phyloP scores from a whole-genome alignment of 352 stramenopile genomes.

The Thraustochytrium striatum region DNA sequence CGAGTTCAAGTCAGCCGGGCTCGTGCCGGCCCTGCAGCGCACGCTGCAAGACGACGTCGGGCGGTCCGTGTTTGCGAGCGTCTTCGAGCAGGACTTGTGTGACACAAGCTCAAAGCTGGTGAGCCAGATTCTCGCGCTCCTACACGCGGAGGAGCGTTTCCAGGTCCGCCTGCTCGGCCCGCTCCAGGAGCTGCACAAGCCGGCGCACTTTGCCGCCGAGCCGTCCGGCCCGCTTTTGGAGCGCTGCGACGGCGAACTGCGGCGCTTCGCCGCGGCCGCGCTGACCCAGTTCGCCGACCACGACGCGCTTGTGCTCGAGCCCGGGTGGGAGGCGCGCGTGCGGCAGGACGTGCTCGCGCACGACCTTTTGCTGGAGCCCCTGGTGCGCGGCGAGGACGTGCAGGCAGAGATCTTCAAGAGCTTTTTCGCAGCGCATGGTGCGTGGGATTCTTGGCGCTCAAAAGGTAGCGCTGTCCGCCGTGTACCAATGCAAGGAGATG shows the following conservation, averaged over 20 bases:
- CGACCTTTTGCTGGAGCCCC: slow-evolving; percentile 13
- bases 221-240: background rate
- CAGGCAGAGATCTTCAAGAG: background rate
- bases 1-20: background rate
- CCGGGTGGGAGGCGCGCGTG: background rate
- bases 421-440: background rate
- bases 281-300: background rate
- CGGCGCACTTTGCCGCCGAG: background rate
- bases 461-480: background rate
- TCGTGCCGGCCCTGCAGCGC: background rate
- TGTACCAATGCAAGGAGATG: background rate
- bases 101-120: no score
- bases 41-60: background rate
- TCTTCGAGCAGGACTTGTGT: no score
- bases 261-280: background rate
- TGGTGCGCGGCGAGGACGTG: slow-evolving; percentile 12
- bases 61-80: background rate
- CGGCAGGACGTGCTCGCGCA: background rate
- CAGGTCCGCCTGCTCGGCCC: slow-evolving; percentile 1
- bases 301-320: background rate
- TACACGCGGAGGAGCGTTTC: slow-evolving; percentile 25
- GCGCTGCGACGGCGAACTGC: background rate
- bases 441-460: background rate
- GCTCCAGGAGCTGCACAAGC: background rate
- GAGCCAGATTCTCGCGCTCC: slow-evolving; percentile 20